Conservation (phyloP, 129 eudicot species). For the Tagetes patula region DNA sequence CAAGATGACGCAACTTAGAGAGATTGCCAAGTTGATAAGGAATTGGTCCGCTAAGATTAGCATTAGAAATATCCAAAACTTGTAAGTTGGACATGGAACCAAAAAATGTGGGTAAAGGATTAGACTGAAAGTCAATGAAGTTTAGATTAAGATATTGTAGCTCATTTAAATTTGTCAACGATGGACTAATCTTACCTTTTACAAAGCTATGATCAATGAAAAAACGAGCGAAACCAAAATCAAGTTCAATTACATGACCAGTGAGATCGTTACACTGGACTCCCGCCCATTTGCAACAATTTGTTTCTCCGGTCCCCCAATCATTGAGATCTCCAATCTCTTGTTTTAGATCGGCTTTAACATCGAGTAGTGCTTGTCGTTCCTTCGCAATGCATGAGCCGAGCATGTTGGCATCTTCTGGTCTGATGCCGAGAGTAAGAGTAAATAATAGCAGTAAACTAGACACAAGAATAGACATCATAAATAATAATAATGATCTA, state of each 20-base stretch:
- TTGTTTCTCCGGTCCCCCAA: constrained; percentile 35
- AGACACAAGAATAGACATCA: background rate
- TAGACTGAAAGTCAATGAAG: background rate
- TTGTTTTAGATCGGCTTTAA: constrained; percentile 19
- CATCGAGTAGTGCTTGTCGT: constrained; percentile 26
- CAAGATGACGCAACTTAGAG: too few relatives aligned
- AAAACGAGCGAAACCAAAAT: background rate
- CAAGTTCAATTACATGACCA: constrained; percentile 30
- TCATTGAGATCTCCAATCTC: background rate
- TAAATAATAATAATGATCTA: too few relatives aligned
- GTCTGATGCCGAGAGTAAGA: background rate
- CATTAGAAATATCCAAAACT: too few relatives aligned
- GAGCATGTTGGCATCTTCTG: background rate
- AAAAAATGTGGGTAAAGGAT: constrained; percentile 11
- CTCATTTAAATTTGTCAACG: constrained; percentile 18
- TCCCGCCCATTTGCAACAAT: constrained; percentile 46
- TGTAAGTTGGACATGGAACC: too few relatives aligned
- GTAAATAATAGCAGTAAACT: background rate
- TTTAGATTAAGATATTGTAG: constrained; percentile 14
- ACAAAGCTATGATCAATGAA: too few relatives aligned
- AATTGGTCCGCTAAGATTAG: too few relatives aligned
- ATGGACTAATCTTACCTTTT: constrained; percentile 26
- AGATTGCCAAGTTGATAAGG: too few relatives aligned
- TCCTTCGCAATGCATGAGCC: constrained; percentile 14
- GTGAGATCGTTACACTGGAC: constrained; percentile 32